phyloP scores from a whole-genome alignment of 331 rosid genomes.

The Quercus tomentella region DNA sequence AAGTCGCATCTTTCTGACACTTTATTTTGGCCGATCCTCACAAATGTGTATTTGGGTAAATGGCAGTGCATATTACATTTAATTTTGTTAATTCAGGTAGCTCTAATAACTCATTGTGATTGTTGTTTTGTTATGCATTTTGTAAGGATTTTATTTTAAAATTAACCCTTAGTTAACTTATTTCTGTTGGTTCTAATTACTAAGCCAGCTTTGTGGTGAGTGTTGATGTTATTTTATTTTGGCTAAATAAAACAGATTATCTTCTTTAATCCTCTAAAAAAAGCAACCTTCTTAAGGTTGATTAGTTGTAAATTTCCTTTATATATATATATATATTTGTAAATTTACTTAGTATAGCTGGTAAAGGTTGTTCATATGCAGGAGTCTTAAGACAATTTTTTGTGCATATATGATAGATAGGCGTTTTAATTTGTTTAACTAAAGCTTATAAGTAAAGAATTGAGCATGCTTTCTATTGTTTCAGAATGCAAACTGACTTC shows the following conservation, averaged over 20 bases:
- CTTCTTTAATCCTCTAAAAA: neutral
- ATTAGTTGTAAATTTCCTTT: neutral
- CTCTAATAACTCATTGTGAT: neutral
- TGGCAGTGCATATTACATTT: too few species aligned
- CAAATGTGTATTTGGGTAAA: too few species aligned
- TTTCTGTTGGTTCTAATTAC: neutral
- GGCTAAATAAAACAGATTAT: neutral
- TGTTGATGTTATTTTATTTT: neutral
- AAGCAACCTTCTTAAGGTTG: neutral
- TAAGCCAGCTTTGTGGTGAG: neutral
- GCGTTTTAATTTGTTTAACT: neutral
- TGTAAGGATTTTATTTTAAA: neutral
- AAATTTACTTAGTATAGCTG: neutral
- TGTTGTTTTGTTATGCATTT: neutral
- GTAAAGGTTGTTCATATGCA: neutral
- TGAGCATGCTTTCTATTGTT: neutral
- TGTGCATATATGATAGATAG: too few species aligned
- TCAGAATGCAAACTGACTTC: slow-evolving; percentile 14
- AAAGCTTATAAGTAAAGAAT: neutral
- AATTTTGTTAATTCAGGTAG: too few species aligned
- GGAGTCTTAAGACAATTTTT: neutral
- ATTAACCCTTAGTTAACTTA: neutral
- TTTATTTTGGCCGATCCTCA: too few species aligned
- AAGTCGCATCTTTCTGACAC: too few species aligned
- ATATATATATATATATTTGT: neutral